Evolutionary conservation across 2,329 filamentous ascomycete genomes (phyloP), one percentile per base, ranked within the genome.

Genomic region (Claviceps sp.): DNA sequence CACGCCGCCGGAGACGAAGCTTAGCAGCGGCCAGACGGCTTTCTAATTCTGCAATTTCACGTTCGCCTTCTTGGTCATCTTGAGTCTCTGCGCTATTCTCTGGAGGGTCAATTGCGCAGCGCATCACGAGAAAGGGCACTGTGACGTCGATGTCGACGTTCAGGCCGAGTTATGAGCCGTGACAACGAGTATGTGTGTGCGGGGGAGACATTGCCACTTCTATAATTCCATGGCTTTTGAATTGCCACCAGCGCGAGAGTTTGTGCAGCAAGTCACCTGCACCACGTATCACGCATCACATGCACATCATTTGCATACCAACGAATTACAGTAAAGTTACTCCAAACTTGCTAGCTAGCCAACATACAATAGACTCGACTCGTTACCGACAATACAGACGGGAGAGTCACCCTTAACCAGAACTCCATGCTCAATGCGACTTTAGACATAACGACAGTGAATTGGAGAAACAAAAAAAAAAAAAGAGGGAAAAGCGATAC

Each of bases 31-130:
- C 69, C 49, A 84, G 70, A 47, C 70, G 71, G 38, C 63, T 62
- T 62, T 86, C 79, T 11, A 86, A 69, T 20, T 76, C 71, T 7
- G 68, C 67, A 55, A 86, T 79, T 63, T 86, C 80, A 63, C 75
- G 62, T 54, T 73, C 66, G n/a, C 68, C 57, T 5, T 40, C 29
- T 11, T 34, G 9, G 29, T 11, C 22, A 29, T 69, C 62, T 3
- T 62, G 58, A 36, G 64, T 55, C 34, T 56, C 57, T 7, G 52
- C 54, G 50, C 45, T 29, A 29, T 54, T 38, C 13, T 55, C 51
- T 38, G 55, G 50, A 22, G 60, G 55, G 54, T 59, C 58, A 64
- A 67, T 67, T 26, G 54, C 55, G 57, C 57, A 7, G 48, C 42
- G 45, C 37, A 20, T 14, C 36, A 44, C 14, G n/a, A 37, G 29